phyloP scores from a whole-genome alignment of 2,329 filamentous ascomycete genomes.

The Colletotrichum filicis region DNA sequence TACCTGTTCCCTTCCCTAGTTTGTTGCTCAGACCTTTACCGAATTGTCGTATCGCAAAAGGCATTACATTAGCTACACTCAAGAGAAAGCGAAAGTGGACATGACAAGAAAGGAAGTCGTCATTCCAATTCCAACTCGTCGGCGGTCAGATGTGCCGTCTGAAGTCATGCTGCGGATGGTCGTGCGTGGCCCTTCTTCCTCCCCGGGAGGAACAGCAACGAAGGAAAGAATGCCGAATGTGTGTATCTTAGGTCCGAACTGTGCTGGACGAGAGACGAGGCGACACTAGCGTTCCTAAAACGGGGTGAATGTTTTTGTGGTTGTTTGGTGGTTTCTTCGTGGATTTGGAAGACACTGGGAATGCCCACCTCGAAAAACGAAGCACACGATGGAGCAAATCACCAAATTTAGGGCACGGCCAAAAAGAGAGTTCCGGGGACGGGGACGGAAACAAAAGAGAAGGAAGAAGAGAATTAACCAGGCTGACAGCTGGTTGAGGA shows the following conservation, averaged over 20 bases:
- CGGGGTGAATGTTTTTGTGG: not conserved
- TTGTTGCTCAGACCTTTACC: not conserved
- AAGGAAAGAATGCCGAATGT: not conserved
- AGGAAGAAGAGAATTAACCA: not conserved
- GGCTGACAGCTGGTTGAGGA: not conserved
- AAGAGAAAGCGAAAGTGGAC: not conserved
- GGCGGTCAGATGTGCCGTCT: constrained; percentile 2
- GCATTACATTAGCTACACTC: too few relatives aligned
- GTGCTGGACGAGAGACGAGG: not conserved
- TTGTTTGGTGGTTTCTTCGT: not conserved
- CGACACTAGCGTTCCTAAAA: not conserved
- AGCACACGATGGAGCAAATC: not conserved
- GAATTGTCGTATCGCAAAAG: not conserved
- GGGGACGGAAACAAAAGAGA: not conserved
- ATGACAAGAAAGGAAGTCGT: not conserved
- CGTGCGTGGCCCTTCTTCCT: not conserved
- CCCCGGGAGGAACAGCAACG: not conserved
- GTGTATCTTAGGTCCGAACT: not conserved
- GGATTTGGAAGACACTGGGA: not conserved
- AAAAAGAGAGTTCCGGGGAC: not conserved
- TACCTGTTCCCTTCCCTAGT: not conserved
- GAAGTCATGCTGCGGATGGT: not conserved
- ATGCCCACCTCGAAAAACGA: not conserved
- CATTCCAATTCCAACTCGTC: not conserved
- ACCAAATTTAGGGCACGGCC: not conserved